A percentile compares a stretch with the other conserved stretches of the same genome.
Evolutionary conservation across 2,329 filamentous ascomycete genomes (phyloP).

Genomic region (Hypoxylon sp.): DNA sequence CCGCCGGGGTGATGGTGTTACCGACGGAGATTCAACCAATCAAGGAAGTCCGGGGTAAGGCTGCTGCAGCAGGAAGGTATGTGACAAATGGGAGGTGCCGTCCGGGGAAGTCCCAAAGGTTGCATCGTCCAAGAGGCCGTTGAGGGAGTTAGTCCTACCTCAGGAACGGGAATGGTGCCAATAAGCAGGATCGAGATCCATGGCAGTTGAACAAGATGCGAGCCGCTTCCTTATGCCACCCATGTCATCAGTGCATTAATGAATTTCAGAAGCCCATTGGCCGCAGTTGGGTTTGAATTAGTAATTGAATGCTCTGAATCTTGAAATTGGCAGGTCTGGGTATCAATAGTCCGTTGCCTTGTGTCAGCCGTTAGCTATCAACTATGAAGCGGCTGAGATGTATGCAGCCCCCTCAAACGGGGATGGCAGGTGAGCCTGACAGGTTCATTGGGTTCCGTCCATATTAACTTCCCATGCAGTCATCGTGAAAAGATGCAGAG

Average conservation of each 20-base stretch:
- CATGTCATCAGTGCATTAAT: not conserved
- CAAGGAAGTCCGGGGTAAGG: not conserved
- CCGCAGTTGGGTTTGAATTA: not conserved
- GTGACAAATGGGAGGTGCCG: not conserved
- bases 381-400: not conserved
- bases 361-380: not conserved
- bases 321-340: not conserved
- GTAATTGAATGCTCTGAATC: not conserved
- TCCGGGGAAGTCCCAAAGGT: not conserved
- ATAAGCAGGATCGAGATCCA: not conserved
- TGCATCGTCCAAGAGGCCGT: not conserved
- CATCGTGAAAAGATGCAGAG: not conserved
- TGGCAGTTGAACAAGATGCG: not conserved
- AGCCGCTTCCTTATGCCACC: conserved; percentile 1
- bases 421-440: not conserved
- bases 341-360: not conserved
- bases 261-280: not conserved
- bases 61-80: not conserved
- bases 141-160: not conserved
- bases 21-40: not conserved
- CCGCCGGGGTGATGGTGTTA: not conserved
- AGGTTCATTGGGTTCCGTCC: not conserved
- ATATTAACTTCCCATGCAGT: not conserved
- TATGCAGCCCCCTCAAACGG: not conserved
- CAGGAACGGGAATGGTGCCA: not conserved